A percentile compares a stretch with the other conserved stretches of the same genome.
phyloP scores from a whole-genome alignment of 1,139 yeast genomes.

The Nakaseomyces nivariensis region DNA sequence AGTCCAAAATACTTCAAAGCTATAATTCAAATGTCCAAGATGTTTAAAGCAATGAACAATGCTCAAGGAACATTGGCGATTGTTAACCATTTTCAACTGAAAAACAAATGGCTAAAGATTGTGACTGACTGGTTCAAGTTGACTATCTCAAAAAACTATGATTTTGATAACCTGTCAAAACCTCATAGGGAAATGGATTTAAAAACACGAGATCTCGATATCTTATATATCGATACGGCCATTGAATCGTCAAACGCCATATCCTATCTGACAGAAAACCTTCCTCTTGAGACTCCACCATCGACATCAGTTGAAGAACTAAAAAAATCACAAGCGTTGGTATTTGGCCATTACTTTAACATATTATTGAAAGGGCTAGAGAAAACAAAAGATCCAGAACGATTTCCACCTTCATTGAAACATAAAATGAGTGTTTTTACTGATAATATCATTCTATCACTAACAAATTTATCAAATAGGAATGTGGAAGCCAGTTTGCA shows the following conservation, averaged over 20 bases:
- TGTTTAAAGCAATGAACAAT: conserved; percentile 42
- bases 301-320: conserved; percentile 49
- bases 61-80: conserved; percentile 36
- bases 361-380: conserved; percentile 63
- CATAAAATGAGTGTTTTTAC: conserved; percentile 51
- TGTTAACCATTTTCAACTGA: conserved; percentile 46
- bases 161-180: conserved; percentile 26
- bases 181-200: conserved; percentile 28
- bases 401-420: conserved; percentile 31
- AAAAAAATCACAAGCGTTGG: conserved; percentile 48
- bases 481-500: conserved; percentile 73
- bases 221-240: conserved; percentile 53
- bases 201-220: conserved; percentile 38
- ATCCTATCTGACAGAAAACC: conserved; percentile 42
- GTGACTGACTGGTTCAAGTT: conserved; percentile 62
- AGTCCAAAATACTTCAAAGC: conserved; percentile 39
- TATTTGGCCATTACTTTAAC: conserved; percentile 65
- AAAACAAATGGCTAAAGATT: conserved; percentile 52
- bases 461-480: conserved; percentile 59
- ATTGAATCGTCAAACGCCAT: conserved; percentile 55
- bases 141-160: conserved; percentile 33
- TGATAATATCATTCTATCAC: conserved; percentile 57
- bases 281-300: conserved; percentile 54
- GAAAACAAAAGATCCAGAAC: conserved; percentile 36
- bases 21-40: conserved; percentile 49